Base-by-base conservation (phyloP, 306 rosid species). In the Psophocarpus tetragonolobus region DNA sequence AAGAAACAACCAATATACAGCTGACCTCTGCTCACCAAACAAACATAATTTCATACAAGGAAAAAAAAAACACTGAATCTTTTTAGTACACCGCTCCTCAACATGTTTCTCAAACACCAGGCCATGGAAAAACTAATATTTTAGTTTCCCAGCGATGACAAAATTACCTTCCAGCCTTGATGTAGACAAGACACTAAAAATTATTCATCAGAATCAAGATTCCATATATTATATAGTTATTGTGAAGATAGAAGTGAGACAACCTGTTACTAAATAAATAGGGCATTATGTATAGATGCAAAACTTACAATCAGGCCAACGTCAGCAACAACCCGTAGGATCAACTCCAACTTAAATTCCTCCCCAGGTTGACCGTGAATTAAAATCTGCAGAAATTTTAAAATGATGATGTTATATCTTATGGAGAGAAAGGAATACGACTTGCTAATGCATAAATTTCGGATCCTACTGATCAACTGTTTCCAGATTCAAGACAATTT, bases 331-430 rank as follows among this genome's bases (percentile, higher is more conserved):
- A 96, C 97, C 45, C 97, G 90, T 21, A 96, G 88, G 78, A 91
- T 90, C 90, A 96, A 83, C 91, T 91, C 99, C 91, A 95, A 81
- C 83, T 90, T 95, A 85, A 92, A 83, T 88, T 95, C 99, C 91
- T 92, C 96, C 69, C 98, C 98, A 36, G 96, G 93, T 81, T 90
- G 99, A 63, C 99, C 98, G 17, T 82, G 86, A 75, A 84, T 76
- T 70, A 96, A 89, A 84, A 88, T 91, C 99, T 96, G 90, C 47
- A 81, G 78, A 41, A 45, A 42, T 66, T 45, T 76, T 77, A 7
- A 29, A 63, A 66, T 29, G 10, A 36, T 30, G 78, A 27, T 33
- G 48, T 70, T 85, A 63, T 63, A 44, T 81, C 57, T 47, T 14
- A 21, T 4, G 69, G 33, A 39, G 58, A 79, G 75, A 65, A 27